A percentile compares a stretch with the other conserved stretches of the same genome.
phyloP scores from a whole-genome alignment of 208 protist genomes.

The Acanthamoeba culbertsoni region DNA sequence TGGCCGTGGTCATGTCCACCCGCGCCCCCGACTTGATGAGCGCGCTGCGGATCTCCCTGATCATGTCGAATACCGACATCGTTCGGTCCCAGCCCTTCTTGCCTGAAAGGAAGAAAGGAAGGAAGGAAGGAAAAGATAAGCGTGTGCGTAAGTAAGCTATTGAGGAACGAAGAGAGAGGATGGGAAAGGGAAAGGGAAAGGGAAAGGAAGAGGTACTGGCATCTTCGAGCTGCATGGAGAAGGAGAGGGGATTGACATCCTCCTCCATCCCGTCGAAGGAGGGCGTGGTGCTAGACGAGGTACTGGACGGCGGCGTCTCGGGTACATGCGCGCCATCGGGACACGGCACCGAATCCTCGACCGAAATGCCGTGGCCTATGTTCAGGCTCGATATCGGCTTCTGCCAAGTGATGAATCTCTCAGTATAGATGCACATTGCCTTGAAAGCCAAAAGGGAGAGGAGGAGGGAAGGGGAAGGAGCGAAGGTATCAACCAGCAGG shows the following conservation, averaged over 20 bases:
- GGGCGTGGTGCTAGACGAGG: neutral
- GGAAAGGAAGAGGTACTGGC: neutral
- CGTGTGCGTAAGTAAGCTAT: neutral
- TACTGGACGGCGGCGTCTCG: neutral
- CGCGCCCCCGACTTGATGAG: constrained; percentile 13
- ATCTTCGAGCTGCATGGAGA: constrained; percentile 24
- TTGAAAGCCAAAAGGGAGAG: no score
- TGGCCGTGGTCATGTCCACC: constrained; percentile 39
- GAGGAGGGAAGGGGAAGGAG: no score
- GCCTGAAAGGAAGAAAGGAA: neutral
- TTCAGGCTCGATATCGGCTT: constrained; percentile 1
- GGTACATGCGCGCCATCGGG: neutral
- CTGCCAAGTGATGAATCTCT: no score
- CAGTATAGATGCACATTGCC: neutral
- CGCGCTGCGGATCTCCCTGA: neutral
- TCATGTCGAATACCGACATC: constrained; percentile 33
- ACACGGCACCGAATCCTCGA: constrained; percentile 7
- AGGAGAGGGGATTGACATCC: constrained; percentile 36
- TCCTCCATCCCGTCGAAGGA: neutral
- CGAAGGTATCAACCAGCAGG: neutral
- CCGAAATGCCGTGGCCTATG: neutral
- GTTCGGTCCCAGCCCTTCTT: constrained; percentile 30
- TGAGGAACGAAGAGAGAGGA: no score
- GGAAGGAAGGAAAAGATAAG: neutral
- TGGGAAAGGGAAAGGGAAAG: no score